Conservation (phyloP, 1,284 basidiomycete species). For the Fomitopsis palustris region DNA sequence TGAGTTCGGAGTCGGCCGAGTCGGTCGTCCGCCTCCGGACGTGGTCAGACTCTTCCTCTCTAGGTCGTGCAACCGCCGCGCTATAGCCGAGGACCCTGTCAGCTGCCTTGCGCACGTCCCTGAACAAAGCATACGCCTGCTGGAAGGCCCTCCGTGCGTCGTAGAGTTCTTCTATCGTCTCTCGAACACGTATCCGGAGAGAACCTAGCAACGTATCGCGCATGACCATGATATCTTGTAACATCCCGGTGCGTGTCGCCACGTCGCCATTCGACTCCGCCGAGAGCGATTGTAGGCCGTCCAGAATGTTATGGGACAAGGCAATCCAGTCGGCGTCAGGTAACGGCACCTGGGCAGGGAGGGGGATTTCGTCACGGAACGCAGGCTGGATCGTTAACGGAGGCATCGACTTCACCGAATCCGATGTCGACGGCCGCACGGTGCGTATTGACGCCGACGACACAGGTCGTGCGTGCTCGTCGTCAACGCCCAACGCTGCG, state of each 20-base stretch:
- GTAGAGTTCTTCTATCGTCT: constrained; percentile 45
- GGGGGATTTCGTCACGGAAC: constrained; percentile 5
- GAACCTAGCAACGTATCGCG: constrained; percentile 42
- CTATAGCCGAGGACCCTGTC: constrained; percentile 40
- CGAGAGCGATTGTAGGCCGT: constrained; percentile 49
- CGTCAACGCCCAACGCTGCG: constrained; percentile 49
- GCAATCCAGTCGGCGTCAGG: constrained; percentile 40
- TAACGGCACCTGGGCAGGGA: not conserved
- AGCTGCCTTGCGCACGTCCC: constrained; percentile 26
- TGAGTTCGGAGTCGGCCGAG: constrained; percentile 25
- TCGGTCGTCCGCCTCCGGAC: constrained; percentile 26
- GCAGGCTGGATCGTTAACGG: constrained; percentile 16
- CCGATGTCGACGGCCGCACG: constrained; percentile 49
- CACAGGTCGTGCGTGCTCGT: constrained; percentile 41
- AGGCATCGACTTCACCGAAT: constrained; percentile 29
- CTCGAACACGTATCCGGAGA: constrained; percentile 48
- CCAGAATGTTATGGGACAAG: constrained; percentile 47
- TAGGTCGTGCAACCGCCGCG: constrained; percentile 8
- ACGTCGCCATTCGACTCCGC: constrained; percentile 32
- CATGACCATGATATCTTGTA: constrained; percentile 44
- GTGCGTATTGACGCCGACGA: constrained; percentile 57
- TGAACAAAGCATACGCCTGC: constrained; percentile 25
- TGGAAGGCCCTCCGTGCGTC: constrained; percentile 40
- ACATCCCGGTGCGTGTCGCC: constrained; percentile 38
- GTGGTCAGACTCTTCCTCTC: constrained; percentile 21